Evolutionary conservation across 352 stramenopile genomes (phyloP).

Genomic region (Pythium oligandrum): DNA sequence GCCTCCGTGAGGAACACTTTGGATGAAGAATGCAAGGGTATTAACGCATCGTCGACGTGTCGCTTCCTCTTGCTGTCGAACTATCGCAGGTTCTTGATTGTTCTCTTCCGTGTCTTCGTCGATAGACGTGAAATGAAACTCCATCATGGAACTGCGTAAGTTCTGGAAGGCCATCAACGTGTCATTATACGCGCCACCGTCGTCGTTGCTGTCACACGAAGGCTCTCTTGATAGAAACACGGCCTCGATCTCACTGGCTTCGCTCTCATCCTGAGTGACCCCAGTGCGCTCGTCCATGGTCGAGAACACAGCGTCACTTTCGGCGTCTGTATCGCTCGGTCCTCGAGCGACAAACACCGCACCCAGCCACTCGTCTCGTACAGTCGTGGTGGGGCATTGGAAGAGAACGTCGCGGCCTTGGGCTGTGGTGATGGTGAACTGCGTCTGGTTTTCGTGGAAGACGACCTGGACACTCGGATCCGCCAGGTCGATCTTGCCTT

Average conservation of each 20-base stretch:
- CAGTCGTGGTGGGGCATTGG: conserved; percentile 37
- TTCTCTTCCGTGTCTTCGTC: conserved; percentile 16
- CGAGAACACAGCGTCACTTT: conserved; percentile 40
- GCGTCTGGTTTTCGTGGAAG: conserved; percentile 55
- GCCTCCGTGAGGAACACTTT: conserved; percentile 39
- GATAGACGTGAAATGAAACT: conserved; percentile 37
- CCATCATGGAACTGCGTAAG: conserved; percentile 60
- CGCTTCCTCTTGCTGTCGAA: conserved; percentile 21
- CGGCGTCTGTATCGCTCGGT: conserved; percentile 25
- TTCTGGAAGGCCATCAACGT: conserved; percentile 53
- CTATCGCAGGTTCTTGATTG: conserved; percentile 4
- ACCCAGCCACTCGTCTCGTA: conserved; percentile 58
- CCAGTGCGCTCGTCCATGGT: conserved; percentile 33
- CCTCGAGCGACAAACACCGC: conserved; percentile 53
- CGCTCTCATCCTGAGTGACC: conserved; percentile 21
- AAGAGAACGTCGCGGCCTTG: conserved; percentile 40
- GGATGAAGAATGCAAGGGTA: conserved; percentile 46
- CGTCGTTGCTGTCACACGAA: conserved; percentile 13
- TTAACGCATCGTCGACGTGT: conserved; percentile 33
- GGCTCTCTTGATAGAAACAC: neutral
- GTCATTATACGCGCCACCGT: conserved; percentile 41
- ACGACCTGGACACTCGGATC: conserved; percentile 46
- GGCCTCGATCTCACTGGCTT: conserved; percentile 1
- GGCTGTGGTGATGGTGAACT: conserved; percentile 40
- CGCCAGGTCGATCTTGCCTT: conserved; percentile 64